Percentiles rank a stretch among this genome's conserved stretches.
Evolutionary conservation across 768 basidiomycete genomes (phyloP).

Genomic region (Asterophora parasitica): DNA sequence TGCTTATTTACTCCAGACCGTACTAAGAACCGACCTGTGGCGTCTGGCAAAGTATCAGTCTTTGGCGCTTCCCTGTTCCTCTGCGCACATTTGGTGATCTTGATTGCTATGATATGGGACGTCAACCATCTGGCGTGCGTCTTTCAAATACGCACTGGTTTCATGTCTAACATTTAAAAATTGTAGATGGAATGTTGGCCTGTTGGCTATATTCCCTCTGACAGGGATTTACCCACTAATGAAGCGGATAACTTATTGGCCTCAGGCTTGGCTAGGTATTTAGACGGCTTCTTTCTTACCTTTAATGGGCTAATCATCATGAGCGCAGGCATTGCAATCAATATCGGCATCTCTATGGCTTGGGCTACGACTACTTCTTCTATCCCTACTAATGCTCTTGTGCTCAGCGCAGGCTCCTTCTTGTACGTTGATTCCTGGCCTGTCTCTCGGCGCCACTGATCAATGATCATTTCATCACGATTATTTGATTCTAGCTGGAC

Average conservation of each 20-base stretch:
- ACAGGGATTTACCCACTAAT: conserved; percentile 22
- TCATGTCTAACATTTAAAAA: neutral
- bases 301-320: neutral
- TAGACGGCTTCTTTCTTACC: neutral
- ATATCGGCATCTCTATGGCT: conserved; percentile 24
- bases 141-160: neutral
- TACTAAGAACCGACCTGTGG: conserved; percentile 8
- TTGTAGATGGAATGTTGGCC: neutral
- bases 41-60: conserved; percentile 1
- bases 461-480: neutral
- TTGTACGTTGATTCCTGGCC: neutral
- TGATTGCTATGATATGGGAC: neutral
- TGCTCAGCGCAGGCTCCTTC: conserved; percentile 1
- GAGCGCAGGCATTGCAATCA: conserved; percentile 23
- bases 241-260: conserved; percentile 24
- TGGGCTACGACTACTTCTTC: conserved; percentile 17
- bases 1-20: neutral
- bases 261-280: conserved; percentile 22
- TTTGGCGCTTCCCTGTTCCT: conserved; percentile 3
- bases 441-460: neutral
- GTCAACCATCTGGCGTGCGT: neutral
- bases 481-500: conserved; percentile 8
- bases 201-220: conserved; percentile 5
- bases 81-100: neutral
- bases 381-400: neutral